Base-by-base conservation (phyloP, 2,329 filamentous ascomycete species). In the Cercospora canescens region DNA sequence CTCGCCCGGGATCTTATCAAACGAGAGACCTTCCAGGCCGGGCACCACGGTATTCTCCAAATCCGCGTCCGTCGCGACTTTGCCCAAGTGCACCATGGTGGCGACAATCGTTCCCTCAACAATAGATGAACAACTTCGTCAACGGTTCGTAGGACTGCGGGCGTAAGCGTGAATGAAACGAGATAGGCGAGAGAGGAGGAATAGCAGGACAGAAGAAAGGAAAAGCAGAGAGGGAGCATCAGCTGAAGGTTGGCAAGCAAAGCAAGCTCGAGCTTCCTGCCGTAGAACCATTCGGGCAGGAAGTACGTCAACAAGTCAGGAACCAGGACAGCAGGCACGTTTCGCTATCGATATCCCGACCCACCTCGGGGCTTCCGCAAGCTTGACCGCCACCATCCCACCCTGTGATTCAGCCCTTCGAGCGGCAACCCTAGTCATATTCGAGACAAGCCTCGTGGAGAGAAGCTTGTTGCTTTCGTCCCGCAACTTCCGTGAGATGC, bases 1-100 rank as follows among this genome's bases (percentile, higher is more conserved):
- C 80, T 86, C 69, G 73, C 77, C 75, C 48, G 76, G 69, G 67
- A 81, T 73, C 45, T 79, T 74, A 34, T 81, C 79, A 61, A 87
- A 76, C 8, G 79, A 74, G 65, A 87, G 73, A 30, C 82, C 81
- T 28, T 84, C 79, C 60, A 87, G 71, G 26, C 80, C 80, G 14
- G 81, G 79, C 34, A 80, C 71, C 66, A 81, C 72, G 63, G 82
- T 76, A 50, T 78, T 75, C 11, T 65, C 57, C 58, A 74, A 55
- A n/a, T 77, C 72, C 48, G 74, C 72, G 70, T 76, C 71, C 55
- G 72, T 77, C 16, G 70, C 61, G 57, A 79, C 73, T 45, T 69
- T 67, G 45, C 73, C 77, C 18, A 78, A 69, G 65, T 78, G 76
- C 37, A 78, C 76, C 76, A 78, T 78, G 37, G 34, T 76, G 67